Conservation (phyloP, 495 filamentous ascomycete species). For the Aspergillus kassunensis region DNA sequence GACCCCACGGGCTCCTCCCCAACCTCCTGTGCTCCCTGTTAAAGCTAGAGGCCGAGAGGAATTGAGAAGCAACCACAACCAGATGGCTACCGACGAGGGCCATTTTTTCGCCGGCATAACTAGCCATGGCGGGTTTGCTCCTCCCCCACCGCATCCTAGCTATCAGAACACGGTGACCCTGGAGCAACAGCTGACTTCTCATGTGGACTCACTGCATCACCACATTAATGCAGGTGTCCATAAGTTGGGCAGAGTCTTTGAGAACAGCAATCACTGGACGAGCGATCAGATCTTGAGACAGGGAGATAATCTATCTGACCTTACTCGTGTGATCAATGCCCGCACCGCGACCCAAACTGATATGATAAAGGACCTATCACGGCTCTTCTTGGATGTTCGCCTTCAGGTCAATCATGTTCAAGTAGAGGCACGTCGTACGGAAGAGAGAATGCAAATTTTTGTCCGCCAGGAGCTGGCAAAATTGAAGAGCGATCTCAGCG, state of each 20-base stretch:
- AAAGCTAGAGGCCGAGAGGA: slow-evolving; percentile 3
- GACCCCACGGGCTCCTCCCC: neutral
- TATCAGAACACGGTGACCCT: slow-evolving; percentile 26
- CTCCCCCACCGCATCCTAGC: slow-evolving; percentile 20
- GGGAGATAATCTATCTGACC: slow-evolving; percentile 16
- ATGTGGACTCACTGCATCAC: slow-evolving; percentile 19
- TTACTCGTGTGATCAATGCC: slow-evolving; percentile 9
- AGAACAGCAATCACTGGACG: slow-evolving; percentile 20
- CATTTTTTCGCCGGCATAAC: slow-evolving; percentile 11
- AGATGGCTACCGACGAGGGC: neutral
- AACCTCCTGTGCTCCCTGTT: neutral
- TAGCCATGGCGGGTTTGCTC: slow-evolving; percentile 23
- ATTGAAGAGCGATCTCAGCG: slow-evolving; percentile 12
- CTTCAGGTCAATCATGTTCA: slow-evolving; percentile 7
- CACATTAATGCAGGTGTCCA: slow-evolving; percentile 15
- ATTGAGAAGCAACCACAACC: neutral
- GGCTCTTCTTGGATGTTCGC: slow-evolving; percentile 8
- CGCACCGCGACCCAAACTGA: slow-evolving; percentile 12
- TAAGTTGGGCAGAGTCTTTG: slow-evolving; percentile 12
- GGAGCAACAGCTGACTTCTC: slow-evolving; percentile 19
- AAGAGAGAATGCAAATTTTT: slow-evolving; percentile 8
- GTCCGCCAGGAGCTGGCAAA: slow-evolving; percentile 16
- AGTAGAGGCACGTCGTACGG: slow-evolving; percentile 8
- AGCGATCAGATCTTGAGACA: slow-evolving; percentile 19
- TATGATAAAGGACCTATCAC: slow-evolving; percentile 9